Evolutionary conservation across 345 rosid genomes (phyloP), one percentile per base, ranked within the genome.

Genomic region (Raphanus sativus): DNA sequence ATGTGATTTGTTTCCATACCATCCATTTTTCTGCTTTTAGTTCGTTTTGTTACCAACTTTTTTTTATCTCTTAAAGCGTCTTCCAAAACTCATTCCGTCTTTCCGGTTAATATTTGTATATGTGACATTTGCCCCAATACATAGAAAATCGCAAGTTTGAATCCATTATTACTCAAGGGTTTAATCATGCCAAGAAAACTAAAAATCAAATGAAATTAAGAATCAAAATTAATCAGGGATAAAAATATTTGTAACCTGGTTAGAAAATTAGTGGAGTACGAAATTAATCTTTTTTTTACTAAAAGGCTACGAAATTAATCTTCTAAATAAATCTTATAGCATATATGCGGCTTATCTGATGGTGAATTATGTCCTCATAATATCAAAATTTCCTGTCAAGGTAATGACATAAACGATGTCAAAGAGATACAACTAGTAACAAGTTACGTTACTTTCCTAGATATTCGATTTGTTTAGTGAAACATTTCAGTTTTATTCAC

Each of bases 1-100:
- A 77, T 70, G 76, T 77, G 80, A 70, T 70, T 63, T 21, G 36
- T 38, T 62, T 77, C 75, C 34, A 55, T 42, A 64, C 70, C 17
- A 40, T 77, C 67, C 66, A 2, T 55, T 64, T 65, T 8, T 16
- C 62, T 69, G 63, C 69, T 34, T 34, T 62, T 26, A 76, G 25
- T 69, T 62, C 56, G 70, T 26, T 62, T 24, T 56, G 40, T 38
- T 36, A 33, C 55, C 54, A 24, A 52, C 63, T 34, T 24, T 64
- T 13, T 60, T 13, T 5, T 29, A 67, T 29, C 8, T 65, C 56
- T 28, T 66, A 75, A 67, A 75, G 73, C 33, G 60, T 54, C 42
- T 62, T 63, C 42, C 33, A 54, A 55, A 62, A 65, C 26, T 33
- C 40, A 62, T 26, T 76, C 3, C 56, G 69, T 76, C 70, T 52